Conservation (phyloP, 2,329 filamentous ascomycete species). For the Dothistroma septosporum region DNA sequence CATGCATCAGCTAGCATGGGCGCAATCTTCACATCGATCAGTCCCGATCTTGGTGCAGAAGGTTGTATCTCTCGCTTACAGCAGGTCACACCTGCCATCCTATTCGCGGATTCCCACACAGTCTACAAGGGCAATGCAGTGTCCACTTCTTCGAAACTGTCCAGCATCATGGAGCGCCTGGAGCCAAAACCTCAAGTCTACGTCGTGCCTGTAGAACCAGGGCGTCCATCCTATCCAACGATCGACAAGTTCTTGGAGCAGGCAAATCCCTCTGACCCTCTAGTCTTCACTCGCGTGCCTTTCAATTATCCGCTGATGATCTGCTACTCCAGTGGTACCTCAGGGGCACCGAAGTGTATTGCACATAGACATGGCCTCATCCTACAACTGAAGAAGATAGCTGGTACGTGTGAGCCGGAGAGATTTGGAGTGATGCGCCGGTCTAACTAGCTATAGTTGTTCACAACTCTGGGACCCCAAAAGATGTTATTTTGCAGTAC, state of each 20-base stretch:
- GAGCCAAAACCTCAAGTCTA: slow-evolving; percentile 26
- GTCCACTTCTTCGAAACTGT: slow-evolving; percentile 33
- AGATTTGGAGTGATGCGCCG: neutral
- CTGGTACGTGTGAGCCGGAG: slow-evolving; percentile 9
- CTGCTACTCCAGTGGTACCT: slow-evolving; percentile 43
- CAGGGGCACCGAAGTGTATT: slow-evolving; percentile 40
- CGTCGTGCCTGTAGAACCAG: slow-evolving; percentile 26
- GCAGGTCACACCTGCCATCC: slow-evolving; percentile 39
- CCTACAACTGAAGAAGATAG: slow-evolving; percentile 44
- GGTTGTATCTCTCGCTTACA: slow-evolving; percentile 38
- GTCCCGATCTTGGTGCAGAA: slow-evolving; percentile 41
- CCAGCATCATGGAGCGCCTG: slow-evolving; percentile 32
- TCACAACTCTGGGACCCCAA: slow-evolving; percentile 41
- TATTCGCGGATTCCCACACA: slow-evolving; percentile 42
- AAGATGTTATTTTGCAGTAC: slow-evolving; percentile 45
- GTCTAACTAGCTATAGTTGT: slow-evolving; percentile 23
- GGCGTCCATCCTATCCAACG: slow-evolving; percentile 2
- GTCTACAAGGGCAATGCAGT: slow-evolving; percentile 40
- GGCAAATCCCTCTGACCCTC: slow-evolving; percentile 29
- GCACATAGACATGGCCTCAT: slow-evolving; percentile 43
- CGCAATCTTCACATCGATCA: slow-evolving; percentile 44
- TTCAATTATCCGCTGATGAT: slow-evolving; percentile 45
- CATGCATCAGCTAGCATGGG: slow-evolving; percentile 41
- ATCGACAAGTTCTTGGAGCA: slow-evolving; percentile 34
- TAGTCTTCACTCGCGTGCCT: slow-evolving; percentile 39